Conservation (phyloP, 2,329 filamentous ascomycete species). For the Aureobasidium namibiae region DNA sequence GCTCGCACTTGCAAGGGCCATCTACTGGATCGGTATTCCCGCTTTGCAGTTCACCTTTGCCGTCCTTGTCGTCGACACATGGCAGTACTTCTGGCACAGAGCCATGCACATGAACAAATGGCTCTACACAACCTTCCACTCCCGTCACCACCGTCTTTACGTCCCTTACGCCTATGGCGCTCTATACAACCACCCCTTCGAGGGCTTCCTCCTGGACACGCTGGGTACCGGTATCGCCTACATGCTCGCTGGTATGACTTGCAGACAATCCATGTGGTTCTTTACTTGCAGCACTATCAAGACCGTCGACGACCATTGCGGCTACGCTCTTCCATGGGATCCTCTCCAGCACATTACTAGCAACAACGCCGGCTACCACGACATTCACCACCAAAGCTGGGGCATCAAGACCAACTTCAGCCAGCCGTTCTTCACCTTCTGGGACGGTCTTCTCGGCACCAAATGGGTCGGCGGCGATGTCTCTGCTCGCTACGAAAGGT, state of each 20-base stretch:
- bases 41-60: conserved; percentile 67
- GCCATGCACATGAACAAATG: conserved; percentile 97
- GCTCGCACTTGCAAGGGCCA: conserved; percentile 58
- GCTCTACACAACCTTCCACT: conserved; percentile 91
- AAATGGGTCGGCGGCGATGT: conserved; percentile 68
- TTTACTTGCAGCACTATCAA: conserved; percentile 87
- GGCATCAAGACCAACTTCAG: conserved; percentile 95
- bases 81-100: conserved; percentile 97
- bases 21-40: conserved; percentile 75
- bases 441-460: conserved; percentile 76
- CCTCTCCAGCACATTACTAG: conserved; percentile 83
- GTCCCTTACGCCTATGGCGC: conserved; percentile 96
- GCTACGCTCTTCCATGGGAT: conserved; percentile 92
- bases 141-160: conserved; percentile 91
- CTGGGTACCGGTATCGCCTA: conserved; percentile 78
- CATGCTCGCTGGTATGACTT: conserved; percentile 71
- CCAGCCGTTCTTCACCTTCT: conserved; percentile 31
- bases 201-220: conserved; percentile 90
- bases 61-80: conserved; percentile 76
- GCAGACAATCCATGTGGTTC: conserved; percentile 80
- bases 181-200: conserved; percentile 91
- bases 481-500: conserved; percentile 49
- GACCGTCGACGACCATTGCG: conserved; percentile 96
- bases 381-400: conserved; percentile 98
- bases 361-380: conserved; percentile 95